Conservation (phyloP, 768 basidiomycete species). For the Mycena latifolia region DNA sequence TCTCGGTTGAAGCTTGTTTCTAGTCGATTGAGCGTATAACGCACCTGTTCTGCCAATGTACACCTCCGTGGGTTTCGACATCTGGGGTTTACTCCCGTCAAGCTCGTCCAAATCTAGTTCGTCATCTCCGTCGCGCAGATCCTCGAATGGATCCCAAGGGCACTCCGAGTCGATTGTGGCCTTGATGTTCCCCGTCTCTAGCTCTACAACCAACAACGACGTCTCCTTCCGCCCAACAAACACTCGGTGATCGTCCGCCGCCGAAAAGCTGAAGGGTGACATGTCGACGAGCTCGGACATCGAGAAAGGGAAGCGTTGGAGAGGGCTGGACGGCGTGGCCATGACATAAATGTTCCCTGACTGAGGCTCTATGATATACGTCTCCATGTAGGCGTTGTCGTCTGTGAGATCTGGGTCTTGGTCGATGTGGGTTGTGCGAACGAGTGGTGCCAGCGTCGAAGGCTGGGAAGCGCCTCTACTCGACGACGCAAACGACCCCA, state of each 20-base stretch:
- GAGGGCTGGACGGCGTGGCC: slow-evolving; percentile 71
- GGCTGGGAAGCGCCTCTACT: slow-evolving; percentile 53
- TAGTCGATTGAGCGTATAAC: slow-evolving; percentile 26
- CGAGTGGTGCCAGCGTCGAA: slow-evolving; percentile 78
- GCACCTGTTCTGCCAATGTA: slow-evolving; percentile 65
- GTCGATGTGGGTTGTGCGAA: slow-evolving; percentile 76
- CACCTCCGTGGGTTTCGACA: slow-evolving; percentile 57
- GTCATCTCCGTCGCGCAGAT: slow-evolving; percentile 60
- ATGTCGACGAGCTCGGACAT: slow-evolving; percentile 94
- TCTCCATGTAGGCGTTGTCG: too few relatives aligned
- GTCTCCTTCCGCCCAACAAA: slow-evolving; percentile 96
- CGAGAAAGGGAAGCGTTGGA: slow-evolving; percentile 91
- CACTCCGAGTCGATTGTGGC: slow-evolving; percentile 82
- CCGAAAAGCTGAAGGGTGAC: slow-evolving; percentile 83
- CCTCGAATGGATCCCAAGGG: slow-evolving; percentile 78
- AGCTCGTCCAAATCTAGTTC: slow-evolving; percentile 70
- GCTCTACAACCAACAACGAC: slow-evolving; percentile 77
- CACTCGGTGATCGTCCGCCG: slow-evolving; percentile 72
- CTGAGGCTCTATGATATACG: slow-evolving; percentile 96
- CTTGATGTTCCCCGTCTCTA: slow-evolving; percentile 86
- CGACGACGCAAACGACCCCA: slow-evolving; percentile 72
- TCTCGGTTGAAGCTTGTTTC: not conserved
- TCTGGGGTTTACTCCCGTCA: slow-evolving; percentile 61
- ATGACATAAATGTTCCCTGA: slow-evolving; percentile 94
- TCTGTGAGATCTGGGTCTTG: slow-evolving; percentile 71